A percentile compares a stretch with the other conserved stretches of the same genome.
Conservation (phyloP, 805 yeast species). For the Ogataea allantospora region DNA sequence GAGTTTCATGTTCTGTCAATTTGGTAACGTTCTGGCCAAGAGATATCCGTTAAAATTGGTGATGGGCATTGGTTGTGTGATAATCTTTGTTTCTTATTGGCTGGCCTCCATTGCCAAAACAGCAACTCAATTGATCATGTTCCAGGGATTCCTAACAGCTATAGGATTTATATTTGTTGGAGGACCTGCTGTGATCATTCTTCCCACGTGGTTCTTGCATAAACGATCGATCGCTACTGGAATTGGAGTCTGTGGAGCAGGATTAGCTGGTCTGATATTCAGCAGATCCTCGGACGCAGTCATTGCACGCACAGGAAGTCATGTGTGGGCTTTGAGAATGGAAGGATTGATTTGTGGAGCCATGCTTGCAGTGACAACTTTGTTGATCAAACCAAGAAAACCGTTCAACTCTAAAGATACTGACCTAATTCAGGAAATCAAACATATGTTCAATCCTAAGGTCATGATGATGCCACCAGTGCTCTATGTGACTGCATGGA, state of each 20-base stretch:
- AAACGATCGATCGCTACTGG: conserved; percentile 48
- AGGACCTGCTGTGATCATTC: conserved; percentile 33
- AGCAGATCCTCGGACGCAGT: conserved; percentile 42
- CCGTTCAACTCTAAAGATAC: conserved; percentile 22
- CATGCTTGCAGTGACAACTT: conserved; percentile 19
- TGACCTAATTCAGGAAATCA: conserved; percentile 21
- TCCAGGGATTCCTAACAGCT: conserved; percentile 48
- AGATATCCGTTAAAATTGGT: conserved; percentile 50
- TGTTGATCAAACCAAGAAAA: conserved; percentile 24
- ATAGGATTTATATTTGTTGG: conserved; percentile 43
- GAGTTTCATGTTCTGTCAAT: conserved; percentile 62
- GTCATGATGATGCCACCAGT: conserved; percentile 24
- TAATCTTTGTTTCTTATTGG: conserved; percentile 41
- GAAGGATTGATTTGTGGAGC: conserved; percentile 35
- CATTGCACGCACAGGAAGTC: conserved; percentile 40
- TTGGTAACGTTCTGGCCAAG: conserved; percentile 46
- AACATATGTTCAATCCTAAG: conserved; percentile 14
- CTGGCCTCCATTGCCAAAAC: conserved; percentile 44
- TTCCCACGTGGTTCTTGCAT: conserved; percentile 51
- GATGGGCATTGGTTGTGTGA: conserved; percentile 40
- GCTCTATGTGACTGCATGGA: conserved; percentile 26
- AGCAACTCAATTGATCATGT: conserved; percentile 44
- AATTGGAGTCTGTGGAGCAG: conserved; percentile 49
- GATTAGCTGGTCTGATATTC: conserved; percentile 51
- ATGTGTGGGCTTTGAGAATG: conserved; percentile 47